Evolutionary conservation across 495 filamentous ascomycete species (phyloP).

Genomic region (Penicillium robsamsonii): DNA sequence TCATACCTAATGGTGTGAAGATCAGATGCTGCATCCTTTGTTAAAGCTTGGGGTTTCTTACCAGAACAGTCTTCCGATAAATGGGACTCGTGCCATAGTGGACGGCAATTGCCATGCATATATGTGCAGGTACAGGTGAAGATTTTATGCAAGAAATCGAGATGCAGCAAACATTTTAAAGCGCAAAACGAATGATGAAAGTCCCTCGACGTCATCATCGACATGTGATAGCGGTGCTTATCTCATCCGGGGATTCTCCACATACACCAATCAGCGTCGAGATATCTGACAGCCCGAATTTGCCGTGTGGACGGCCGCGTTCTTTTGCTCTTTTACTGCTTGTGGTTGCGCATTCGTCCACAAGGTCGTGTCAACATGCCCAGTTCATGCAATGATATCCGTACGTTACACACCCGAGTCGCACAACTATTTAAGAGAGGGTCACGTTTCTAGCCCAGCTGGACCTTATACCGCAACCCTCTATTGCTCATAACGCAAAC

Average conservation of each 20-base stretch:
- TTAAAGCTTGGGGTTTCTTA: conserved; percentile 37
- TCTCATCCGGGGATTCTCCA: conserved; percentile 34
- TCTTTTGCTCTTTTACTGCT: background rate
- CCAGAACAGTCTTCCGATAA: conserved; percentile 79
- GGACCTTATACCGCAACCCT: conserved; percentile 6
- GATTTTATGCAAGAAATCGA: conserved; percentile 3
- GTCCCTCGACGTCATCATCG: conserved; percentile 29
- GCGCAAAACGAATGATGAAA: background rate
- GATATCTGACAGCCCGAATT: conserved; percentile 22
- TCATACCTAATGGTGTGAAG: conserved; percentile 55
- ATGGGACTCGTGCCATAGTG: conserved; percentile 70
- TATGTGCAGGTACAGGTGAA: conserved; percentile 2
- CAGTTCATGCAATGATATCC: conserved; percentile 92
- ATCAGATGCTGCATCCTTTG: conserved; percentile 3
- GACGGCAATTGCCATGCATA: background rate
- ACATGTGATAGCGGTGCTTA: conserved; percentile 40
- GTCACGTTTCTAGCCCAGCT: conserved; percentile 8
- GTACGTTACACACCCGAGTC: conserved; percentile 51
- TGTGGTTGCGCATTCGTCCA: conserved; percentile 12
- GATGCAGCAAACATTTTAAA: conserved; percentile 3
- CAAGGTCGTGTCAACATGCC: conserved; percentile 63
- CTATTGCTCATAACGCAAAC: conserved; percentile 9
- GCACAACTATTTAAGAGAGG: background rate
- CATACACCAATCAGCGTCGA: conserved; percentile 20
- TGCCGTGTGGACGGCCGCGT: conserved; percentile 13